Evolutionary conservation across 345 rosid species (phyloP).

Genomic region (Boechera retrofracta): DNA sequence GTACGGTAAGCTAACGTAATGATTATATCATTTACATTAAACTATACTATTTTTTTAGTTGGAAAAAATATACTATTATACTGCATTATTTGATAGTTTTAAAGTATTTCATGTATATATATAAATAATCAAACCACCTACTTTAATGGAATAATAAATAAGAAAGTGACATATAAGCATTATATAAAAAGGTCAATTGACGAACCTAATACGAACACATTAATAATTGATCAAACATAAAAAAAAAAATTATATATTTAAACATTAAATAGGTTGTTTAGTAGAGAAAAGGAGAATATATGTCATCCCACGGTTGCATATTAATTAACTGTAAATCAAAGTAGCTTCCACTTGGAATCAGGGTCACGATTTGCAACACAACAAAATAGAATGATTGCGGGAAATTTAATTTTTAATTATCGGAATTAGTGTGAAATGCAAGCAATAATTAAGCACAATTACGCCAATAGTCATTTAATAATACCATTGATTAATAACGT

Average conservation of each 20-base stretch:
- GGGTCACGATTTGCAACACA: conserved; percentile 22
- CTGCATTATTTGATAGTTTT: conserved; percentile 7
- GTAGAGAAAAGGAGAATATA: conserved; percentile 27
- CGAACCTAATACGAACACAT: conserved; percentile 40
- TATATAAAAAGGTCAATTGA: conserved; percentile 25
- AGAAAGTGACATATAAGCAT: conserved; percentile 39
- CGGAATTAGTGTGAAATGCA: conserved; percentile 6
- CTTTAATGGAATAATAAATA: conserved; percentile 40
- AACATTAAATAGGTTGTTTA: conserved; percentile 1
- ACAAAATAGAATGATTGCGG: conserved; percentile 25
- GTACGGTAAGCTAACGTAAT: conserved; percentile 25
- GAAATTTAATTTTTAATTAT: not conserved
- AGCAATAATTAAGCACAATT: conserved; percentile 8
- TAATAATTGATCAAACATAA: conserved; percentile 29
- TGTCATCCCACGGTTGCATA: conserved; percentile 45
- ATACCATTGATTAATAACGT: not conserved
- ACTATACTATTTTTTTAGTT: conserved; percentile 5
- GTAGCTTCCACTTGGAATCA: conserved; percentile 29
- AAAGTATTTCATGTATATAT: not conserved
- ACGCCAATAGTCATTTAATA: not conserved
- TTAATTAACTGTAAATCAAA: conserved; percentile 20
- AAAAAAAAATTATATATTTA: not conserved
- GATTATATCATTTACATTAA: conserved; percentile 10
- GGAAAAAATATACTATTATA: not conserved
- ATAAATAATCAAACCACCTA: conserved; percentile 25